Evolutionary conservation across 2,329 filamentous ascomycete genomes (phyloP), one percentile per base, ranked within the genome.

Genomic region (Aspergillus phoenicis): DNA sequence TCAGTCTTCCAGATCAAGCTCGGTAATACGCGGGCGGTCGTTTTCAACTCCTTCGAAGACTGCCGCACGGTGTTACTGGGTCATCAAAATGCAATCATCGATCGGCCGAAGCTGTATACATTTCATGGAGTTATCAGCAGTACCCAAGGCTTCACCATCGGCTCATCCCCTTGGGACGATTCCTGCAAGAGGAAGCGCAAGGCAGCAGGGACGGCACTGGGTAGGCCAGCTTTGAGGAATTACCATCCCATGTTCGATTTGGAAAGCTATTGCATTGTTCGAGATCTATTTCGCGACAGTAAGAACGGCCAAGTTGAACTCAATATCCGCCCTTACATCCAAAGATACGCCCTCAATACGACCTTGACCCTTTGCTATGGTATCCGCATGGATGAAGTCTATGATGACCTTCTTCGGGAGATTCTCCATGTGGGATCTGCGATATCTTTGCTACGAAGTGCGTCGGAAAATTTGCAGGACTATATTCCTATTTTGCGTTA

Each of bases 201-300:
- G 74, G 89, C 88, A 0, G 89, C 89, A 2, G 89, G 87, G 3
- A 90, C 89, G 0, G 89, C 90, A 0, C 80, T 93, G 7, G 91
- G 91, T 69, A 82, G 88, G 0, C 89, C 89, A 0, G 85, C 89
- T 0, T 83, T 91, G 2, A 85, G 89, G 64, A 86, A 84, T 1
- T 93, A 93, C 74, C 86, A 91, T 81, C 89, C 89, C 0, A 89
- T 91, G 69, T 85, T 93, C 39, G 89, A 92, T 68, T 84, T 91
- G 22, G 90, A 93, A 72, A 87, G 87, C 28, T 86, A 83, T 20
- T 84, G 84, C 30, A 89, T 87, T 58, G 85, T 92, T 67, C 85
- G 86, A 58, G 89, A 92, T 66, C 80, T 93, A 26, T 77, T 88
- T 26, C 70, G 80, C 0, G 87, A 90, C 66, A 86, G 84, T 62